A percentile compares a stretch with the other conserved stretches of the same genome.
phyloP scores from a whole-genome alignment of 2,329 filamentous ascomycete genomes.

The Stylonectria norvegica region DNA sequence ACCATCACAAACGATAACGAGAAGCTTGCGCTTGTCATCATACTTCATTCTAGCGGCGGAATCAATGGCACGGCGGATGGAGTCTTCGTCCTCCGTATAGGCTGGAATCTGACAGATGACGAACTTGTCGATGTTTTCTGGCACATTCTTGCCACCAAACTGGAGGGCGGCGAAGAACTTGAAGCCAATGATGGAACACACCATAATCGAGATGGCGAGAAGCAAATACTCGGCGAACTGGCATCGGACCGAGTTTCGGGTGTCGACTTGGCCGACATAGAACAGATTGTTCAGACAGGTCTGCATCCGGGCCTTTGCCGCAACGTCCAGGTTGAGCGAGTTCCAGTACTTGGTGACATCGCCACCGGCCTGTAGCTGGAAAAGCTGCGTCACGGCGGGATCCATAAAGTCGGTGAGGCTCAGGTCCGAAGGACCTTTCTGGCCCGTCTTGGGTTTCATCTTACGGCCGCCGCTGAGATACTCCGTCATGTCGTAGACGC shows the following conservation, averaged over 20 bases:
- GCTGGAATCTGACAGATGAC: conserved; percentile 96
- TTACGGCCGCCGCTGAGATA: conserved; percentile 75
- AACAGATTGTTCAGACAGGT: conserved; percentile 91
- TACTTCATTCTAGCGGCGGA: conserved; percentile 94
- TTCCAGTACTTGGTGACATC: conserved; percentile 87
- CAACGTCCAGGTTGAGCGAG: conserved; percentile 56
- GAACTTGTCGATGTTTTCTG: conserved; percentile 97
- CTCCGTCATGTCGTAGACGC: conserved; percentile 84
- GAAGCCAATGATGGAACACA: conserved; percentile 82
- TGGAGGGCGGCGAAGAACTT: conserved; percentile 97
- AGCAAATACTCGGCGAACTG: conserved; percentile 87
- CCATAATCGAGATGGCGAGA: conserved; percentile 75
- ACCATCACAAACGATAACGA: conserved; percentile 91
- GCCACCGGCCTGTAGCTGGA: conserved; percentile 68
- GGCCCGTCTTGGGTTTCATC: conserved; percentile 54
- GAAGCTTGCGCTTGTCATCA: conserved; percentile 95
- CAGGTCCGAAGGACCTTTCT: conserved; percentile 42
- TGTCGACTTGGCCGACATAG: conserved; percentile 89
- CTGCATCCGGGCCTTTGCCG: conserved; percentile 64
- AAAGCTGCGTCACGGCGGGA: conserved; percentile 67
- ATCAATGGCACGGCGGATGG: conserved; percentile 92
- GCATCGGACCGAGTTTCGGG: conserved; percentile 79
- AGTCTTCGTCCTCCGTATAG: conserved; percentile 98
- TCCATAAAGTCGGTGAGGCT: conserved; percentile 79
- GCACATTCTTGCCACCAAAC: conserved; percentile 85